These are phyloP conservation scores for Pezizomycotina sp. DNA, from an alignment of 2,329 filamentous ascomycete genomes.

Conservation along the genomic window DNA sequence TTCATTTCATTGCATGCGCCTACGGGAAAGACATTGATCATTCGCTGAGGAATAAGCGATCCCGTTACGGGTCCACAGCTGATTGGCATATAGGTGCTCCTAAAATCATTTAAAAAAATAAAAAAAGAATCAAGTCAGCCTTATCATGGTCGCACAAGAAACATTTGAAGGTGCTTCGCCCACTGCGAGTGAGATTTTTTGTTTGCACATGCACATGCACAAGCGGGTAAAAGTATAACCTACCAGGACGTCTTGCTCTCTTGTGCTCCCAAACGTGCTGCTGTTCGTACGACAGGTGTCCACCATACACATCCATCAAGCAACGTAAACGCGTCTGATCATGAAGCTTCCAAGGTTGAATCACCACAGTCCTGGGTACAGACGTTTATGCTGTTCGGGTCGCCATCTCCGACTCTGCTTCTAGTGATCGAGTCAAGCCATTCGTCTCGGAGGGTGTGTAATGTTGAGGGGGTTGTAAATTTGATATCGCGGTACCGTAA, in stretches of 20 bases:
- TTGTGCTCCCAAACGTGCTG: constrained; percentile 99
- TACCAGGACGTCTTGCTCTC: constrained; percentile 73
- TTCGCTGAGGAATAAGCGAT: constrained; percentile 70
- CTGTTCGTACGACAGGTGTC: constrained; percentile 97
- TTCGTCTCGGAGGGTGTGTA: constrained; percentile 45
- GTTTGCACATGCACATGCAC: background rate
- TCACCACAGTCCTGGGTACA: constrained; percentile 80
- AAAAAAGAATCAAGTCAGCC: too few species aligned
- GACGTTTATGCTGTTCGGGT: constrained; percentile 72
- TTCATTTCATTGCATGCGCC: constrained; percentile 71
- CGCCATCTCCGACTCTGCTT: constrained; percentile 61
- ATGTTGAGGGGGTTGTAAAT: constrained; percentile 91
- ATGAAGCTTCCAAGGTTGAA: constrained; percentile 98
- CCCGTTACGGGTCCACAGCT: constrained; percentile 82
- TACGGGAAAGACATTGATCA: constrained; percentile 83
- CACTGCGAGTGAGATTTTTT: too few species aligned
- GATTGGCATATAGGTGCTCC: constrained; percentile 76
- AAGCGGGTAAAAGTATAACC: constrained; percentile 5
- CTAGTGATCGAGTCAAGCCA: constrained; percentile 62
- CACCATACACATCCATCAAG: constrained; percentile 90
- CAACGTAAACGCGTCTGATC: constrained; percentile 73
- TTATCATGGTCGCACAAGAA: too few species aligned
- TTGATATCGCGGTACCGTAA: constrained; percentile 91
- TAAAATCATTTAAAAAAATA: too few species aligned
- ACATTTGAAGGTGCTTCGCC: too few species aligned